Evolutionary conservation across 495 filamentous ascomycete species (phyloP).

Genomic region (Aspergillus asperescens): DNA sequence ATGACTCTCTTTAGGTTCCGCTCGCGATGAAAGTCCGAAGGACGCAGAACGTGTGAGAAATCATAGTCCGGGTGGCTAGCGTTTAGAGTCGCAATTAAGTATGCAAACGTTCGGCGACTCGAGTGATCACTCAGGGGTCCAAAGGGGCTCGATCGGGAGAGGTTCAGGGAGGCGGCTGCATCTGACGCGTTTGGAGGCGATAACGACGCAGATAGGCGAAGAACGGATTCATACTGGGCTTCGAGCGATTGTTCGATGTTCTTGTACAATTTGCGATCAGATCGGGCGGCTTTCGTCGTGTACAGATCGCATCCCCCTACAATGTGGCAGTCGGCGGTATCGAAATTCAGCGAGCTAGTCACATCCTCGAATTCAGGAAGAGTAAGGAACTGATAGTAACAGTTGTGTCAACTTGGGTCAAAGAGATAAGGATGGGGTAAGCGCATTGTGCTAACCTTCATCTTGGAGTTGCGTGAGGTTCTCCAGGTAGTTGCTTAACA

Average conservation of each 20-base stretch:
- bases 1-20: constrained; percentile 68
- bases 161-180: constrained; percentile 55
- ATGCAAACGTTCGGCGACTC: constrained; percentile 87
- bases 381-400: constrained; percentile 76
- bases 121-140: constrained; percentile 80
- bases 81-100: constrained; percentile 96
- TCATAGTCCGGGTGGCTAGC: constrained; percentile 97
- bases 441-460: constrained; percentile 21
- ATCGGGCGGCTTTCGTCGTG: constrained; percentile 89
- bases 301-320: constrained; percentile 91
- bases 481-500: neutral
- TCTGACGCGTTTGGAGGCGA: constrained; percentile 65
- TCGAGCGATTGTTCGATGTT: constrained; percentile 85
- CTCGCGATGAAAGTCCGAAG: constrained; percentile 81
- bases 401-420: neutral
- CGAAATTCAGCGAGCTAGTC: constrained; percentile 85
- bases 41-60: constrained; percentile 84
- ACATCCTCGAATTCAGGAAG: constrained; percentile 82
- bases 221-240: constrained; percentile 77
- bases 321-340: constrained; percentile 84
- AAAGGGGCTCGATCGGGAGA: constrained; percentile 83
- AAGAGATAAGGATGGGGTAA: neutral
- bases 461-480: constrained; percentile 18
- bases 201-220: constrained; percentile 74
- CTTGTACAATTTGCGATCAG: constrained; percentile 96